Conservation (phyloP, 495 filamentous ascomycete species). For the Amniculicola lignicola region DNA sequence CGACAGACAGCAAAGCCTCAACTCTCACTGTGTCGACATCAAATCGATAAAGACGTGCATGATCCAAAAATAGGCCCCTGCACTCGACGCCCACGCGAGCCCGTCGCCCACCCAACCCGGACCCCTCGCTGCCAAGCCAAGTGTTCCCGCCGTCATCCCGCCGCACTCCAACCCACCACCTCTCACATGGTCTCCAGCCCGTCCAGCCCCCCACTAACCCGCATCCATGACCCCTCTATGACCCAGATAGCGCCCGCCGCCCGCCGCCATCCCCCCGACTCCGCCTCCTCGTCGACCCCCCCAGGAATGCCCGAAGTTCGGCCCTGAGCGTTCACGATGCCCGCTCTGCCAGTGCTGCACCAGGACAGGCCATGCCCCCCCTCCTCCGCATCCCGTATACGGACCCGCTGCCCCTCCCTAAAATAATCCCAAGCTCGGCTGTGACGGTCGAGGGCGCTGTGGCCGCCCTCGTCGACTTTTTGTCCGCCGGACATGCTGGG, state of each 20-base stretch:
- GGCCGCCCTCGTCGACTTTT: constrained; percentile 69
- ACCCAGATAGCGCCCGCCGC: too few relatives aligned
- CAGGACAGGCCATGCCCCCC: constrained; percentile 33
- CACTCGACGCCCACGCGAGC: background rate
- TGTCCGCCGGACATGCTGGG: constrained; percentile 39
- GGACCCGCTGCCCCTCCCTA: constrained; percentile 72
- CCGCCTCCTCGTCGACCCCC: background rate
- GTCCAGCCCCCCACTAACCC: background rate
- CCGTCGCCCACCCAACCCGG: background rate
- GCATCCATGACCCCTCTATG: too few relatives aligned
- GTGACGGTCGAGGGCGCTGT: constrained; percentile 68
- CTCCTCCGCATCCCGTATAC: constrained; percentile 91
- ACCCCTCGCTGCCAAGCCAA: background rate
- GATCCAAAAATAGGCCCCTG: constrained; percentile 9
- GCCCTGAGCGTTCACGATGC: too few relatives aligned
- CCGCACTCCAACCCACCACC: background rate
- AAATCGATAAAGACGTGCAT: constrained; percentile 13
- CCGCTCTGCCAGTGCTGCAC: background rate
- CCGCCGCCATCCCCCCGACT: background rate
- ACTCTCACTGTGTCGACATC: background rate
- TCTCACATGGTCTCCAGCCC: background rate
- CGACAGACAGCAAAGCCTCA: background rate
- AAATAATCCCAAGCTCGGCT: constrained; percentile 68
- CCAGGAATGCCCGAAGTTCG: background rate
- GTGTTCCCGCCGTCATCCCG: background rate